Base-by-base conservation (phyloP, 1,284 basidiomycete genomes). In the Pisolithus thermaeus region DNA sequence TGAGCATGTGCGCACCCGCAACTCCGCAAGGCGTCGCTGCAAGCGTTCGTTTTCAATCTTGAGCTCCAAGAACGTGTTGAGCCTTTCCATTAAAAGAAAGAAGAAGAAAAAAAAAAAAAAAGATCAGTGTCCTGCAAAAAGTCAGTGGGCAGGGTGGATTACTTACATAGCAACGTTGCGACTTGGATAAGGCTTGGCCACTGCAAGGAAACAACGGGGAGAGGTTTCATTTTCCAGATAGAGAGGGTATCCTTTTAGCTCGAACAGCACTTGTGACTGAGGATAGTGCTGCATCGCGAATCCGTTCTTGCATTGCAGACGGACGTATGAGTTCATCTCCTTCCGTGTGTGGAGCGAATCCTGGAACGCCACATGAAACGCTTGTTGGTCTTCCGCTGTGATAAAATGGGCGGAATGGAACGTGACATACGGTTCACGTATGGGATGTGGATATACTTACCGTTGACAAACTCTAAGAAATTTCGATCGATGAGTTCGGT, bases 131-230 rank as follows among this genome's bases (percentile, higher is more conserved):
- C 23, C 25, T 12, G 36, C 18, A 27, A 44, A 18, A 8, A 35
- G 20, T n/a, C 0, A n/a, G 23, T 23, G 20, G 45, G 45, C n/a
- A 49, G 45, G 12, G n/a, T 37, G 28, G 20, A 41, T 54, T 44
- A 69, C 80, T 56, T 62, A 87, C 87, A 84, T 81, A 37, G 83
- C 80, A 23, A 70, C 78, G 60, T 86, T 88, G 55, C 84, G 78
- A 59, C 83, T 83, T 12, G 88, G 86, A 64, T 86, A 88, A 3
- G 87, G 87, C 59, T 82, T 83, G n/a, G 86, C 87, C 60, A 83
- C 79, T 14, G 77, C 78, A 58, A 91, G 84, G 66, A 88, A 79
- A 59, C 81, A 87, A 55, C 74, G 76, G 52, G 74, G 74, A 28
- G 61, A 59, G 48, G 63, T 61, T 30, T 72, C 66, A 30, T 71